These are phyloP conservation scores for Xylaria longipes DNA, from an alignment of 495 filamentous ascomycete species.

Conservation along the genomic window DNA sequence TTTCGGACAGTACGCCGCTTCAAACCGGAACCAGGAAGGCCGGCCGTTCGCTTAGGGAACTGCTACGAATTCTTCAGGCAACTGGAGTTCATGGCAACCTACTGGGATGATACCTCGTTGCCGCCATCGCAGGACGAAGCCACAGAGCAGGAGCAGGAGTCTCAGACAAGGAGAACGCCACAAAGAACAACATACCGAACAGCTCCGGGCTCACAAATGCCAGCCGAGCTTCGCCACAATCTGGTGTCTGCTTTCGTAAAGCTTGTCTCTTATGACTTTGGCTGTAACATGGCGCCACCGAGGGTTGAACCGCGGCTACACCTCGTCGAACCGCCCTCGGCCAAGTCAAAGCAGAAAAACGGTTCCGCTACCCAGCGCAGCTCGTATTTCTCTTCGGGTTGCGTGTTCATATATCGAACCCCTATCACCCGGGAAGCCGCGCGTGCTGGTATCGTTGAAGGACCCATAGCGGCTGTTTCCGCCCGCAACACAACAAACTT, in stretches of 20 bases:
- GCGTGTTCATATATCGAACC: conserved; percentile 67
- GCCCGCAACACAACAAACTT: conserved; percentile 60
- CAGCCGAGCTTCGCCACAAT: conserved; percentile 73
- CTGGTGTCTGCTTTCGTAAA: conserved; percentile 76
- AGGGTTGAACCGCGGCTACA: conserved; percentile 67
- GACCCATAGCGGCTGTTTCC: conserved; percentile 72
- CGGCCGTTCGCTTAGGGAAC: conserved; percentile 57
- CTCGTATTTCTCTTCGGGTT: conserved; percentile 60
- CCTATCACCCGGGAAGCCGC: conserved; percentile 73
- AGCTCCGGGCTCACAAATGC: conserved; percentile 73
- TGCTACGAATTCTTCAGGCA: conserved; percentile 65
- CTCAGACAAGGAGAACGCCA: conserved; percentile 22
- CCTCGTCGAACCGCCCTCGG: conserved; percentile 43
- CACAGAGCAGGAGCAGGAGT: conserved; percentile 27
- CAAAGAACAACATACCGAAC: conserved; percentile 53
- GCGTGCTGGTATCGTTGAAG: conserved; percentile 75
- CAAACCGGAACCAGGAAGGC: conserved; percentile 53
- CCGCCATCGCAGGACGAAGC: conserved; percentile 25
- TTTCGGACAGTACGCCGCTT: conserved; percentile 60
- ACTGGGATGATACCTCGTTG: conserved; percentile 60
- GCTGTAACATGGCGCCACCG: conserved; percentile 71
- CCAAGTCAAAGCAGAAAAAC: conserved; percentile 53
- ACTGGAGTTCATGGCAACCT: conserved; percentile 57
- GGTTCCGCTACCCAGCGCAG: conserved; percentile 38
- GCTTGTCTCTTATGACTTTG: conserved; percentile 79